Evolutionary conservation across 345 rosid species (phyloP).

Genomic region (Citrus australasica): DNA sequence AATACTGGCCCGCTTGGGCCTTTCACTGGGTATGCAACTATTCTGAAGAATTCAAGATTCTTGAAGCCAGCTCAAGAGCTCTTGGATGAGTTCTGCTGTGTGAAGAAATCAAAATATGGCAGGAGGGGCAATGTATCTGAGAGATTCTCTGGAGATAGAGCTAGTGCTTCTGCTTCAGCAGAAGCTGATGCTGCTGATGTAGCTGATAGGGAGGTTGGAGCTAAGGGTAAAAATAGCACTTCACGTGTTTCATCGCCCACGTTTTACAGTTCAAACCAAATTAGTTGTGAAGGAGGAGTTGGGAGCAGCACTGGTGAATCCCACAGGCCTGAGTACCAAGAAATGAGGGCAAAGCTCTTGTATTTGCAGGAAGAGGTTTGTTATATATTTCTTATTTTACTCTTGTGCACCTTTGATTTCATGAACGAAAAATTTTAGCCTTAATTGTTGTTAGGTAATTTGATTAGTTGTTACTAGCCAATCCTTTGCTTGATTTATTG

Average conservation of each 20-base stretch:
- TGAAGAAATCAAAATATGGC: conserved; percentile 11
- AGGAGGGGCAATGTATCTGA: conserved; percentile 4
- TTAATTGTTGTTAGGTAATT: neutral
- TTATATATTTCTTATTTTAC: neutral
- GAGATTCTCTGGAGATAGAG: conserved; percentile 21
- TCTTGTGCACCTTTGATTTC: neutral
- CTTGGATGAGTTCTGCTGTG: conserved; percentile 39
- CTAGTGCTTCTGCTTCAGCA: conserved; percentile 15
- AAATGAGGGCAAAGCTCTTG: conserved; percentile 51
- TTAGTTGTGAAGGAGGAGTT: conserved; percentile 20
- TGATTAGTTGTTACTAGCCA: neutral
- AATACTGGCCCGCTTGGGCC: conserved; percentile 65
- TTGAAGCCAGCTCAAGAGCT: conserved; percentile 52
- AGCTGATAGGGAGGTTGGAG: conserved; percentile 9
- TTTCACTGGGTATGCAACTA: conserved; percentile 66
- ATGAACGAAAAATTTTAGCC: neutral
- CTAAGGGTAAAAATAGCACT: conserved; percentile 3
- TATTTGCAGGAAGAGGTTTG: conserved; percentile 64
- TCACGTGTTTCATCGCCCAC: conserved; percentile 19
- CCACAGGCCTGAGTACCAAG: conserved; percentile 47
- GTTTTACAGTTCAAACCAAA: conserved; percentile 26
- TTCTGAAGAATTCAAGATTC: conserved; percentile 57
- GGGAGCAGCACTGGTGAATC: conserved; percentile 31
- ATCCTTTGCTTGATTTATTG: neutral
- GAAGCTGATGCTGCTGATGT: conserved; percentile 13